Evolutionary conservation across 139 green algal species (phyloP), one percentile per base, ranked within the genome.

Genomic region (Coelastrella sp.): DNA sequence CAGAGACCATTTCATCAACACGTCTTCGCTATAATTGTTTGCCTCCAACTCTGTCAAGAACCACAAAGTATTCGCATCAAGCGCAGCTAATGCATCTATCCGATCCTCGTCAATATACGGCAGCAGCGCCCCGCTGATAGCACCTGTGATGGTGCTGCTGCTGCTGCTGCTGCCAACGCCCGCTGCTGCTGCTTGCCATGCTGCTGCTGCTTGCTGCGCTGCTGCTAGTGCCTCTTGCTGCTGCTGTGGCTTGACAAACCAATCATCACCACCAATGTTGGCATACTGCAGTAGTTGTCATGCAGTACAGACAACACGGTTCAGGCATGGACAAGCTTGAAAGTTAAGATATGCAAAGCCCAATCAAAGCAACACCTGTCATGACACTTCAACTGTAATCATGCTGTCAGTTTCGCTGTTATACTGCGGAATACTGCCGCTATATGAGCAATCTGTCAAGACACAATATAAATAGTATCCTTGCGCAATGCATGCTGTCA

Each of bases 1-100:
- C n/a, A 84, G 43, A 3, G 25, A 63, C 78, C 78, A 84, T 30
- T 84, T 84, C 51, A 84, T 45, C 41, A 84, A 21, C 38, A 84
- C 59, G 21, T 84, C 60, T 9, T 76, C 60, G 17, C 34, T 48
- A 21, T 45, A 69, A 6, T 51, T 35, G 7, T 38, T 57, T 0
- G 35, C 75, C n/a, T 63, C 75, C 21, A 84, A n/a, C 41, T 84
- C 78, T 5, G 62, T 48, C 62, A 84, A 25, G 17, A 84, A 84
- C 78, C 78, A 76, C n/a, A 84, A 57, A 5, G 60, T 84, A 25
- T 43, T 40, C 11, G 60, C 48, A 9, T 84, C 77, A 11, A 84
- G 15, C 23, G 57, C 40, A n/a, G 77, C 77, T 25, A 84, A 67
- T 7, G 34, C 30, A 4, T 62, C 53, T 27, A 84, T 72, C 19